Evolutionary conservation across 306 rosid species (phyloP).

Genomic region (Castanea crenata): DNA sequence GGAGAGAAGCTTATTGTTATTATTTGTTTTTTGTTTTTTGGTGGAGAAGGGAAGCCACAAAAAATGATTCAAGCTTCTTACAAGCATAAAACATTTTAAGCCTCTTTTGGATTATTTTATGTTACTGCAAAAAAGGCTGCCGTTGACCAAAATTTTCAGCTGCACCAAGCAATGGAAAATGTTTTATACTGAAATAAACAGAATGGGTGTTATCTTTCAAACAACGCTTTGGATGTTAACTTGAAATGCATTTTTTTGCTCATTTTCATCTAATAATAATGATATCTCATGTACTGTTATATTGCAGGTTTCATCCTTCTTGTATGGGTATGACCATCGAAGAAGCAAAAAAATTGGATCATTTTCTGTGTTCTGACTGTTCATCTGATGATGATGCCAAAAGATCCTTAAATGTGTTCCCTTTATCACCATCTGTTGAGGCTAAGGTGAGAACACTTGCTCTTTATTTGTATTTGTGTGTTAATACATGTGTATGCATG

Average conservation of each 20-base stretch:
- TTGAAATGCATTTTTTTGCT: background rate
- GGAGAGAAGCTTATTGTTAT: background rate
- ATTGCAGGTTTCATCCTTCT: slow-evolving; percentile 66
- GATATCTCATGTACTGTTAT: background rate
- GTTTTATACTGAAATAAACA: no score
- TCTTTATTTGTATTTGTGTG: background rate
- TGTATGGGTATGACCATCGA: slow-evolving; percentile 70
- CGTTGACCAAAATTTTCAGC: no score
- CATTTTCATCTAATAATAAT: background rate
- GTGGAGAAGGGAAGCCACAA: no score
- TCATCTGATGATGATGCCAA: slow-evolving; percentile 56
- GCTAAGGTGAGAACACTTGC: slow-evolving; percentile 35
- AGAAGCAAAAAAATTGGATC: slow-evolving; percentile 63
- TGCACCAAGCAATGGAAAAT: no score
- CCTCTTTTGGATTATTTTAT: no score
- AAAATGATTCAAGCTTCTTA: no score
- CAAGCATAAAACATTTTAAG: no score
- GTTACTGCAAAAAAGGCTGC: no score
- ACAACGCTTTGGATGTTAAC: background rate
- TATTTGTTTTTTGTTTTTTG: no score
- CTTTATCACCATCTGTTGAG: slow-evolving; percentile 49
- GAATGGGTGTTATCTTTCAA: background rate
- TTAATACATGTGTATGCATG: background rate
- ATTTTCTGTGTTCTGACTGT: slow-evolving; percentile 55
- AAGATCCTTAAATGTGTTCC: slow-evolving; percentile 50